Base-by-base conservation (phyloP, 2,329 filamentous ascomycete species). In the Coniella vitis region DNA sequence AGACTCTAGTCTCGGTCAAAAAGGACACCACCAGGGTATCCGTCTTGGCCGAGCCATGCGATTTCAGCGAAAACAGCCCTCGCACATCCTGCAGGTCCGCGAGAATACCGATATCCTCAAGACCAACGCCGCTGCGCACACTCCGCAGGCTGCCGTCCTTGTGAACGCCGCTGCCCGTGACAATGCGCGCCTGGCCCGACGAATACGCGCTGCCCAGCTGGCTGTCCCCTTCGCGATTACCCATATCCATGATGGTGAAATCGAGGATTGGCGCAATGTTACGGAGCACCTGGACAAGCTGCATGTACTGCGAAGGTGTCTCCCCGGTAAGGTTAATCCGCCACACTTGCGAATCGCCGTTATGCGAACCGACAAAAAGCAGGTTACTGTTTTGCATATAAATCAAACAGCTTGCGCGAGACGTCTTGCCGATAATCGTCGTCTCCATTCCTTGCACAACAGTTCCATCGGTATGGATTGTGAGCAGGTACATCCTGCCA, bases 231-330 rank as follows among this genome's bases (percentile, higher is more conserved):
- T 87, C 84, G 48, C 88, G 77, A 57, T 89, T 90, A 0, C 90
- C 91, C 75, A 97, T 86, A 60, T 97, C 93, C 89, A 97, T 95
- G 14, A 98, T 81, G 1, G 87, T 84, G 58, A 98, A 96, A 63
- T 98, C 93, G 35, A 97, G 69, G 37, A 98, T 73, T 0, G 93
- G 93, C 0, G 87, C 90, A 58, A 97, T 88, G 61, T 95, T 98
- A 3, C 79, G 71, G 48, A 94, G 74, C 0, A 81, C 85, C 61
- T 95, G 89, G 9, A 93, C 65, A 4, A 90, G 66, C 41, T 83
- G 73, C 51, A 90, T 72, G 0, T 74, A 57, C 22, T 57, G 51
- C 1, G 52, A 47, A 0, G 63, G 56, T 2, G 65, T 58, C 5
- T 68, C 54, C 2, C 70, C 76, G 10, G 25, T 29, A 29, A 84